Percentiles rank a stretch among this genome's conserved stretches.
Evolutionary conservation across 306 rosid species (phyloP).

Genomic region (Bauhinia variegata): DNA sequence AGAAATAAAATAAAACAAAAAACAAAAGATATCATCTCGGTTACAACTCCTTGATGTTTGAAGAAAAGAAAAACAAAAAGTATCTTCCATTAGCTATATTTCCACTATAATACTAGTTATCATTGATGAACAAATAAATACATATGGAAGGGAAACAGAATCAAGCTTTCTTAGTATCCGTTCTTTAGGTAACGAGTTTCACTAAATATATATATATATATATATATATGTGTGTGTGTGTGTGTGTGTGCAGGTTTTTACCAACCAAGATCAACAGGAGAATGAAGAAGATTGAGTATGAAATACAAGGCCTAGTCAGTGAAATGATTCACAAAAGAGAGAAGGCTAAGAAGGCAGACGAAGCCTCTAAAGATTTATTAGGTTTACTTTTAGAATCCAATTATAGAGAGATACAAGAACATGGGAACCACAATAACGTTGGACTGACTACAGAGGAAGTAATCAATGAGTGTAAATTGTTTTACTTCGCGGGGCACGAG

Average conservation of each 20-base stretch:
- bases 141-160: too few relatives aligned
- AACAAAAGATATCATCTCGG: too few relatives aligned
- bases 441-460: slow-evolving; percentile 49
- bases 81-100: too few relatives aligned
- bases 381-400: slow-evolving; percentile 45
- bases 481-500: slow-evolving; percentile 52
- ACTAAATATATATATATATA: too few relatives aligned
- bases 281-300: slow-evolving; percentile 26
- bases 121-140: too few relatives aligned
- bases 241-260: slow-evolving; percentile 44
- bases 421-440: slow-evolving; percentile 33
- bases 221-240: too few relatives aligned
- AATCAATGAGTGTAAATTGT: slow-evolving; percentile 48
- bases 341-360: slow-evolving; percentile 19
- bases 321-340: slow-evolving; percentile 39
- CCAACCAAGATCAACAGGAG: slow-evolving; percentile 45
- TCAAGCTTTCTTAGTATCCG: too few relatives aligned
- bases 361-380: slow-evolving; percentile 31
- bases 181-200: too few relatives aligned
- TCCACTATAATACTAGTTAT: too few relatives aligned
- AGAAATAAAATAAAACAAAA: too few relatives aligned
- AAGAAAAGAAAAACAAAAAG: too few relatives aligned
- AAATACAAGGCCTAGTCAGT: slow-evolving; percentile 16
- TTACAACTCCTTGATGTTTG: too few relatives aligned
- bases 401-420: slow-evolving; percentile 24